Base-by-base conservation (phyloP, 371 early-diverging fungal species). In the Mortierella polycephala region DNA sequence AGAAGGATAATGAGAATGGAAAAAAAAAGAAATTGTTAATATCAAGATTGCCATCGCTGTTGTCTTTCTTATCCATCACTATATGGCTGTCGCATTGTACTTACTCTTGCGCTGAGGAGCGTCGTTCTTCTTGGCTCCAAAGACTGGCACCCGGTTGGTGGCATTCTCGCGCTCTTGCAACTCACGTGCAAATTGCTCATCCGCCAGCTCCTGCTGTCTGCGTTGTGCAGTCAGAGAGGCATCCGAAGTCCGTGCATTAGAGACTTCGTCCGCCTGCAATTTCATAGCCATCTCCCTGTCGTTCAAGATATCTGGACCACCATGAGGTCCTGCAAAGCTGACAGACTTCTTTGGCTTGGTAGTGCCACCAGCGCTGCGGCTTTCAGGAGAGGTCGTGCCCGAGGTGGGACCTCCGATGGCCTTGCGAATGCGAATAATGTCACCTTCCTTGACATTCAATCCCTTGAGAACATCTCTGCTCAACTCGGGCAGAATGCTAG, bases 391-490 rank as follows among this genome's bases (percentile, higher is more conserved):
- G 69, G 85, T 74, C 30, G 74, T 9, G 44, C 63, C 62, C 51
- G 81, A 57, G 37, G 60, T 60, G 14, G 69, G 18, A 2, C 81
- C 83, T 40, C 84, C 88, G 49, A 86, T 80, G 54, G 83, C 87
- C 57, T 93, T 90, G 54, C 89, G 86, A 53, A 96, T 88, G 13
- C 94, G 87, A 47, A 90, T 84, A 14, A 95, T 92, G 74, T 96
- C 94, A 2, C 93, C 93, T 81, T 95, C 95, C 41, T 90, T 90
- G 10, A 96, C 86, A 13, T 93, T 94, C 49, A 97, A 86, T 20
- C 84, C 85, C 64, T 91, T 88, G 82, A 96, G 86, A 1, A 89
- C 83, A 18, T 92, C 92, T 54, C 91, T 86, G 41, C 88, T 93
- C 60, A 97, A 75, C 45, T 91, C 91, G 9, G 87, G 83, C 51